A percentile compares a stretch with the other conserved stretches of the same genome.
Conservation (phyloP, 1,284 basidiomycete species). For the Ustilago esculenta region DNA sequence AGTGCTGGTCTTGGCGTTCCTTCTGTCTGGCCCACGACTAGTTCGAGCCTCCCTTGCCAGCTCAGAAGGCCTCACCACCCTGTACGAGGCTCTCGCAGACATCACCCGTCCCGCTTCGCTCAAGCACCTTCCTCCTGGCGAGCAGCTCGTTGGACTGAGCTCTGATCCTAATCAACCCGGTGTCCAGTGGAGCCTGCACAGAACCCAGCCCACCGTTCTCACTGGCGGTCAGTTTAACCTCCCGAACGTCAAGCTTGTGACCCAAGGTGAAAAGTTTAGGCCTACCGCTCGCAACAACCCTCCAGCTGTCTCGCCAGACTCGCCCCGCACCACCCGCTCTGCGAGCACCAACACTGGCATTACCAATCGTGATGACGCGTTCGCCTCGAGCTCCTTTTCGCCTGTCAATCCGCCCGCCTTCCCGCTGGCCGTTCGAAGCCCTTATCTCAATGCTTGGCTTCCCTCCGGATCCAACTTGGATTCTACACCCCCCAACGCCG, state of each 20-base stretch:
- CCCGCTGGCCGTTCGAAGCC: slow-evolving; percentile 57
- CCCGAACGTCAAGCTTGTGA: slow-evolving; percentile 34
- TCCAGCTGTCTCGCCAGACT: slow-evolving; percentile 7
- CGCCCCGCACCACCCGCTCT: slow-evolving; percentile 12
- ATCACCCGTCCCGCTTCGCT: slow-evolving; percentile 27
- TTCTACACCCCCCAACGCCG: slow-evolving; percentile 56
- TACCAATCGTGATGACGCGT: slow-evolving; percentile 29
- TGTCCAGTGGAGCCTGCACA: slow-evolving; percentile 39
- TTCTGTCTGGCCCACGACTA: slow-evolving; percentile 21
- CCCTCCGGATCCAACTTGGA: slow-evolving; percentile 49
- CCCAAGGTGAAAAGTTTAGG: slow-evolving; percentile 16
- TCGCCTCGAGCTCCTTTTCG: slow-evolving; percentile 49
- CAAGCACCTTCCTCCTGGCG: slow-evolving; percentile 25
- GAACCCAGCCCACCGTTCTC: slow-evolving; percentile 16
- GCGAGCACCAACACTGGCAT: slow-evolving; percentile 33
- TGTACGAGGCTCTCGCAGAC: slow-evolving; percentile 46
- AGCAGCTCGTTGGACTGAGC: slow-evolving; percentile 14
- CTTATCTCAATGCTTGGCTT: slow-evolving; percentile 60
- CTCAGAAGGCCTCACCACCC: slow-evolving; percentile 24
- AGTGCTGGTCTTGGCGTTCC: slow-evolving; percentile 15
- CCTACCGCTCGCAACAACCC: not conserved
- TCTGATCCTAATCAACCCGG: slow-evolving; percentile 30
- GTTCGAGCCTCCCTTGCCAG: slow-evolving; percentile 38
- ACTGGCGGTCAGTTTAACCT: slow-evolving; percentile 29
- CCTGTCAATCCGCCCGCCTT: slow-evolving; percentile 62